Base-by-base conservation (phyloP, 495 filamentous ascomycete species). In the Clavariopsis aquatica region DNA sequence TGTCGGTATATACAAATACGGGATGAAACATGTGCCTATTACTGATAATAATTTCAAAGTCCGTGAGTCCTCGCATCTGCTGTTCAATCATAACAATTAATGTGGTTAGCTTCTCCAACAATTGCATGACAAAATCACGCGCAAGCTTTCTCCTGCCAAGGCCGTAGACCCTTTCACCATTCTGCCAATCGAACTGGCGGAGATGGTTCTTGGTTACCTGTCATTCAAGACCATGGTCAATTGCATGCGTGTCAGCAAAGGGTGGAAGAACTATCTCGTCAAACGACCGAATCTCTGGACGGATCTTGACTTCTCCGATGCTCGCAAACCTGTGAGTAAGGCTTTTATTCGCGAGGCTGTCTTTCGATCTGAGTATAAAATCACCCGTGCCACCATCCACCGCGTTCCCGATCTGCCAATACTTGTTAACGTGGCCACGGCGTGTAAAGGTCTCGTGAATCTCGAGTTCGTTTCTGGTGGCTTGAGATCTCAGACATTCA, bases 1-100 rank as follows among this genome's bases (percentile, higher is more conserved):
- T 3, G 64, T 83, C 17, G 75, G 80, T n/a, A 76, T 89, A 0
- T 89, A 89, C 67, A 73, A 77, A n/a, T 84, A 84, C 71, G 87
- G 82, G 5, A 69, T 88, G 41, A 78, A 78, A 52, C 78, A 73
- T 31, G 73, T 88, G 19, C 72, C 78, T 3, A 62, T 72, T 10
- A 66, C 73, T 19, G 77, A 83, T 64, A 67, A 74, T 29, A 72
- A 79, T 24, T 80, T 78, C 60, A 70, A 78, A 67, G 84, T 85
- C 57, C 46, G 75, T 61, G 27, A 28, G 22, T 27, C 55, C 6
- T 4, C 36, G 15, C 61, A 8, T 46, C 23, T 46, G 19, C 49
- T 2, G 57, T 20, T 49, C 51, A 1, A 45, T 26, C 13, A 12
- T 22, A 19, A 58, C 8, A 46, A 57, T 66, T 57, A 66, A 45